A percentile compares a stretch with the other conserved stretches of the same genome.
These are phyloP conservation scores for Annulohypoxylon stygium DNA, from an alignment of 495 filamentous ascomycete genomes.

Conservation along the genomic window DNA sequence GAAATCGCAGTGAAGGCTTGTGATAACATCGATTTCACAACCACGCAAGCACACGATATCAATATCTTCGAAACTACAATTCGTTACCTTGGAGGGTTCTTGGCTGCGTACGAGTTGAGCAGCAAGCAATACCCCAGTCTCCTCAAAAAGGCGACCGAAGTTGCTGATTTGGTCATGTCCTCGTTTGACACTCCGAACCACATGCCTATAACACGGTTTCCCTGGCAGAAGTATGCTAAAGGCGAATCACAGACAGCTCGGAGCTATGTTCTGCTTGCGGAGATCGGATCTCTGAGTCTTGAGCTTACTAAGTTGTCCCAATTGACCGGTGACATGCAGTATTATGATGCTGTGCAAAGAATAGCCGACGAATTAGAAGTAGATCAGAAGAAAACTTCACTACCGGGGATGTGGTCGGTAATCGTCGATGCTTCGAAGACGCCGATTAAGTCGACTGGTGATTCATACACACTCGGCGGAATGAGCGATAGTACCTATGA, in stretches of 20 bases:
- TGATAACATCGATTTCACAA: slow-evolving; percentile 83
- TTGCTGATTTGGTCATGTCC: slow-evolving; percentile 82
- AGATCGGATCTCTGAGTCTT: slow-evolving; percentile 82
- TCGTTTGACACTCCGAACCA: slow-evolving; percentile 91
- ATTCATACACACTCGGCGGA: slow-evolving; percentile 76
- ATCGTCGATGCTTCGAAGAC: slow-evolving; percentile 70
- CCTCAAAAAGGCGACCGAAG: slow-evolving; percentile 80
- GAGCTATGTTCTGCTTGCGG: slow-evolving; percentile 57
- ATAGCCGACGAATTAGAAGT: slow-evolving; percentile 81
- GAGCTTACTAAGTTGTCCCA: slow-evolving; percentile 89
- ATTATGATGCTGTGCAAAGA: slow-evolving; percentile 87
- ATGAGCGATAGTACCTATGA: slow-evolving; percentile 87
- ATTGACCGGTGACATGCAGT: slow-evolving; percentile 81
- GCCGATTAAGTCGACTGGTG: slow-evolving; percentile 65
- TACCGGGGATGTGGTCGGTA: slow-evolving; percentile 86
- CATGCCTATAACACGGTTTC: slow-evolving; percentile 81
- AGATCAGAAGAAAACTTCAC: slow-evolving; percentile 71
- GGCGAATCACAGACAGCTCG: slow-evolving; percentile 61
- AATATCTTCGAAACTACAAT: slow-evolving; percentile 85
- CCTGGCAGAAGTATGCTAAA: slow-evolving; percentile 68
- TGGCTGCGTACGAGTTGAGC: slow-evolving; percentile 82
- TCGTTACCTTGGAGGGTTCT: slow-evolving; percentile 79
- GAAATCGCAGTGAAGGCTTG: slow-evolving; percentile 76
- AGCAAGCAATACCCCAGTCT: slow-evolving; percentile 68
- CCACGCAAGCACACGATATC: slow-evolving; percentile 62